Percentiles rank a stretch among this genome's conserved stretches.
Evolutionary conservation across 1,139 yeast genomes (phyloP).

Genomic region (Eremothecium gossypii): DNA sequence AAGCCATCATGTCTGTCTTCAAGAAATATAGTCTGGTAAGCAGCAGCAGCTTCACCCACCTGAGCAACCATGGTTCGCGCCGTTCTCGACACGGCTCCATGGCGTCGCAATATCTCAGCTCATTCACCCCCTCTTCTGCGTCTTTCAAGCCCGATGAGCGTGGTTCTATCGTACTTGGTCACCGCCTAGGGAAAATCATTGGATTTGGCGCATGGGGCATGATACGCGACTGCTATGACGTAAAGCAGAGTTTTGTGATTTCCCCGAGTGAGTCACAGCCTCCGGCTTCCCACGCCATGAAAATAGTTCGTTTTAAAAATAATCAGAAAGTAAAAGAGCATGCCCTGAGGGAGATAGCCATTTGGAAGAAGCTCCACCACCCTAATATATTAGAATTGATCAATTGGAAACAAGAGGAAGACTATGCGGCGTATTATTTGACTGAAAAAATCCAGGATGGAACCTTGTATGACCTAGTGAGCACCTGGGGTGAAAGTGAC

Average conservation of each 20-base stretch:
- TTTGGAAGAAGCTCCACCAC: slow-evolving; percentile 68
- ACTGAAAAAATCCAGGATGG: slow-evolving; percentile 72
- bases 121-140: slow-evolving; percentile 30
- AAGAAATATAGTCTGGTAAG: slow-evolving; percentile 24
- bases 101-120: slow-evolving; percentile 34
- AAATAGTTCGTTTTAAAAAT: slow-evolving; percentile 54
- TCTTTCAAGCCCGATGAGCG: slow-evolving; percentile 39
- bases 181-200: slow-evolving; percentile 63
- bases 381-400: slow-evolving; percentile 55
- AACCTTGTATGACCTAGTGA: slow-evolving; percentile 68
- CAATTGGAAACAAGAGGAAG: slow-evolving; percentile 49
- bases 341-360: slow-evolving; percentile 59
- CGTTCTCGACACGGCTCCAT: slow-evolving; percentile 31
- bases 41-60: slow-evolving; percentile 20
- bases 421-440: slow-evolving; percentile 58
- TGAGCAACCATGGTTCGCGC: slow-evolving; percentile 9
- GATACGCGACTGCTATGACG: slow-evolving; percentile 58
- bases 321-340: slow-evolving; percentile 37
- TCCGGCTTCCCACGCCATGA: slow-evolving; percentile 57
- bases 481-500: slow-evolving; percentile 51
- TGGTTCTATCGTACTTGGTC: slow-evolving; percentile 52
- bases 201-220: slow-evolving; percentile 93
- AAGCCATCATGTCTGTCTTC: slow-evolving; percentile 27
- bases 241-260: neutral
- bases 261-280: slow-evolving; percentile 5